These are phyloP conservation scores for Bryoglossum gracile DNA, from an alignment of 495 filamentous ascomycete species.

Conservation along the genomic window DNA sequence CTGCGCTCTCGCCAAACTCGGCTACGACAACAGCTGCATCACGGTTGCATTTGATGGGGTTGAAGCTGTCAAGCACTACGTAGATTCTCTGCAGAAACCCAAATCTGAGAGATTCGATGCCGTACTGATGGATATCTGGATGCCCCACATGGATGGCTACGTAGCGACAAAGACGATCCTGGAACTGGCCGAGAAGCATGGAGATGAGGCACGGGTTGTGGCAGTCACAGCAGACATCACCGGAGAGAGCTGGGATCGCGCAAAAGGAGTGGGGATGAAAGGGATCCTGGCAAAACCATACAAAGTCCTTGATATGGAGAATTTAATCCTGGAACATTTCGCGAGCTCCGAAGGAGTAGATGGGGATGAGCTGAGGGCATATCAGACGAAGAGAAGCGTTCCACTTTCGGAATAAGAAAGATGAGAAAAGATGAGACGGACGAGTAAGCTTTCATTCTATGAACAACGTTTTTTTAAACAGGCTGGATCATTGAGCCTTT, in stretches of 20 bases:
- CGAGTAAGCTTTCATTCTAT: background rate
- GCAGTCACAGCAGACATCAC: slow-evolving; percentile 77
- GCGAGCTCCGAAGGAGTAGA: background rate
- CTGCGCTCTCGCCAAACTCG: slow-evolving; percentile 62
- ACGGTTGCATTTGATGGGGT: slow-evolving; percentile 65
- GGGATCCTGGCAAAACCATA: slow-evolving; percentile 79
- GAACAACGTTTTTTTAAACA: too few species aligned
- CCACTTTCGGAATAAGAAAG: too few species aligned
- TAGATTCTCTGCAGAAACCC: slow-evolving; percentile 23
- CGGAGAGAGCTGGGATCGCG: slow-evolving; percentile 54
- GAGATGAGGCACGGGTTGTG: slow-evolving; percentile 38
- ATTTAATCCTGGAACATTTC: slow-evolving; percentile 58
- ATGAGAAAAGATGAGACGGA: background rate
- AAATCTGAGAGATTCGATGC: slow-evolving; percentile 47
- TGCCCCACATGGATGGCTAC: slow-evolving; percentile 79
- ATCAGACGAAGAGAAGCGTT: too few species aligned
- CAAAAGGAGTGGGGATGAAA: slow-evolving; percentile 62
- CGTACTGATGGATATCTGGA: slow-evolving; percentile 80
- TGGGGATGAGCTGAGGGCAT: too few species aligned
- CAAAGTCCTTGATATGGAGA: slow-evolving; percentile 62
- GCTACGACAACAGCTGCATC: slow-evolving; percentile 48
- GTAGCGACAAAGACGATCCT: slow-evolving; percentile 63
- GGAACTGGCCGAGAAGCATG: slow-evolving; percentile 33
- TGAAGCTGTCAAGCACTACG: slow-evolving; percentile 63
- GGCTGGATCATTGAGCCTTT: background rate